Conservation (phyloP, 129 eudicot species). For the Chrysanthemum makinoi region DNA sequence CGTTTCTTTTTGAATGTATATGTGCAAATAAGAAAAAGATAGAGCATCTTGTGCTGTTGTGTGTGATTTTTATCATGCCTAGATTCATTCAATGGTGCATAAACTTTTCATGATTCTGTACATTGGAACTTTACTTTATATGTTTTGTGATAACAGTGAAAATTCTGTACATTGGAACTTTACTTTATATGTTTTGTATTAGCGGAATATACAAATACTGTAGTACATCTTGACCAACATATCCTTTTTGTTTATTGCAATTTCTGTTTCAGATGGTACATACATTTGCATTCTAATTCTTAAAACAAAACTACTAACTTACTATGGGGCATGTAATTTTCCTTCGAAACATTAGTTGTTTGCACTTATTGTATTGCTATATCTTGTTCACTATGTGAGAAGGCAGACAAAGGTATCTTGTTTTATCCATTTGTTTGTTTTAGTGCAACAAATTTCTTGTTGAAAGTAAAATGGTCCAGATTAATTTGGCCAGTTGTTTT, state of each 20-base stretch:
- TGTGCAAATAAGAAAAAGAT: conserved; percentile 24
- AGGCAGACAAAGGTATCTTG: neutral
- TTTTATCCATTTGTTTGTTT: too few species aligned
- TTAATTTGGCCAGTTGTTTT: too few species aligned
- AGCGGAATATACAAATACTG: neutral
- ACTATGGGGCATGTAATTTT: too few species aligned
- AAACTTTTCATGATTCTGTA: conserved; percentile 2
- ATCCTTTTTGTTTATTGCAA: conserved; percentile 13
- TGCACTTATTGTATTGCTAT: too few species aligned
- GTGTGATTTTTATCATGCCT: conserved; percentile 7
- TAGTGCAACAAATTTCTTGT: too few species aligned
- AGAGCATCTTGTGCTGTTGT: conserved; percentile 26
- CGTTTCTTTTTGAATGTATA: conserved; percentile 13
- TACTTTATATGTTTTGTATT: neutral
- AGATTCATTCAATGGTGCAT: conserved; percentile 27
- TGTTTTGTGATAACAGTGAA: neutral
- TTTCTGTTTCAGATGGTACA: neutral
- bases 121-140: neutral
- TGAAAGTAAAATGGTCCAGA: too few species aligned
- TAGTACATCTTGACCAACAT: conserved; percentile 13
- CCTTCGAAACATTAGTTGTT: too few species aligned
- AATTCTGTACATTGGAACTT: neutral
- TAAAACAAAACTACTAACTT: neutral
- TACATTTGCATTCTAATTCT: conserved; percentile 2
- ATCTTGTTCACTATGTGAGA: neutral